Evolutionary conservation across 1,284 basidiomycete species (phyloP).

Genomic region (Macrocystidia cucumis): DNA sequence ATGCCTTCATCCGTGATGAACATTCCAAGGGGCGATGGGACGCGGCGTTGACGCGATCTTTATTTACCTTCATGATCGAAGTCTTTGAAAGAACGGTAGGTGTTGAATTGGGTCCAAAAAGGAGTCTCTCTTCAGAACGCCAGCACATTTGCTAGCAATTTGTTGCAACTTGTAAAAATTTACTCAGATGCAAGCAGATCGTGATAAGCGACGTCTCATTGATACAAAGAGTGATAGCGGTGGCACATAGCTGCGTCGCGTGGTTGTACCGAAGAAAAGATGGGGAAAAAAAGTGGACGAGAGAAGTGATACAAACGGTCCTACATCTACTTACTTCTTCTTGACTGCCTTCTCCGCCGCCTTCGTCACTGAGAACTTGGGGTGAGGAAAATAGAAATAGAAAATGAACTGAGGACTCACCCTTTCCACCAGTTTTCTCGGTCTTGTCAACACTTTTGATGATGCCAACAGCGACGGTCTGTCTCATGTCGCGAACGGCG

Average conservation of each 20-base stretch:
- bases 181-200: background rate
- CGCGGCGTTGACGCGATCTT: slow-evolving; percentile 74
- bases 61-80: slow-evolving; percentile 87
- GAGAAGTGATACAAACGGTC: slow-evolving; percentile 44
- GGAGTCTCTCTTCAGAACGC: slow-evolving; percentile 32
- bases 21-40: slow-evolving; percentile 91
- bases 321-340: slow-evolving; percentile 92
- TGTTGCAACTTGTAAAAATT: slow-evolving; percentile 1
- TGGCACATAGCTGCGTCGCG: slow-evolving; percentile 33
- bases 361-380: slow-evolving; percentile 66
- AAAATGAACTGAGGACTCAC: slow-evolving; percentile 31
- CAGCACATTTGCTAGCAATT: slow-evolving; percentile 69
- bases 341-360: slow-evolving; percentile 93
- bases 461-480: slow-evolving; percentile 96
- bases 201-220: background rate
- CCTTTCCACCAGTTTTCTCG: slow-evolving; percentile 81
- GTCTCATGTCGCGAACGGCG: slow-evolving; percentile 97
- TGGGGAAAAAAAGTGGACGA: slow-evolving; percentile 36
- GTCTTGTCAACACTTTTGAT: slow-evolving; percentile 96
- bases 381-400: slow-evolving; percentile 9
- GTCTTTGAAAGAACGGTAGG: slow-evolving; percentile 85
- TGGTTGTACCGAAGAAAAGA: slow-evolving; percentile 44
- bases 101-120: slow-evolving; percentile 70
- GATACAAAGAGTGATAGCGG: slow-evolving; percentile 18
- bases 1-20: slow-evolving; percentile 91